These are phyloP conservation scores for Sporormia fimetaria DNA, from an alignment of 495 filamentous ascomycete genomes.

Conservation along the genomic window DNA sequence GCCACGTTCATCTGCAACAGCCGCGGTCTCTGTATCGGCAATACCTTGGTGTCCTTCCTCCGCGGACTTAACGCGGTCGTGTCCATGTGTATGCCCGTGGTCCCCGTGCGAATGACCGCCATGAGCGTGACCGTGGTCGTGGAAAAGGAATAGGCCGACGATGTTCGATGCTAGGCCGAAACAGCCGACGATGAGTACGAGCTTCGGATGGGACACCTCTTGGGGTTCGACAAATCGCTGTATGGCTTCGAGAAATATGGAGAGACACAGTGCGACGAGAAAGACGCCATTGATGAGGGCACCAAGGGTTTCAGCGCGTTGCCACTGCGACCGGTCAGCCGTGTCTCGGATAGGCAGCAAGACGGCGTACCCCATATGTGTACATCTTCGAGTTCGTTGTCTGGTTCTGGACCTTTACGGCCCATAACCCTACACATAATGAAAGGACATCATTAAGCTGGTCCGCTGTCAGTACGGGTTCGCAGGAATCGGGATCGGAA, in stretches of 20 bases:
- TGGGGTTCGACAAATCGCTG: conserved; percentile 83
- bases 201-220: conserved; percentile 64
- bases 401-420: conserved; percentile 70
- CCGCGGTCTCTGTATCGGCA: conserved; percentile 32
- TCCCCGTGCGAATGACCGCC: conserved; percentile 45
- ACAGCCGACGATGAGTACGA: conserved; percentile 81
- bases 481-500: too few species aligned
- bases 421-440: conserved; percentile 84
- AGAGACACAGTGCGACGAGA: conserved; percentile 84
- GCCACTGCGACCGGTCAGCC: conserved; percentile 48
- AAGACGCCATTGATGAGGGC: conserved; percentile 95
- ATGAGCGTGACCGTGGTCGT: conserved; percentile 86
- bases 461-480: not conserved
- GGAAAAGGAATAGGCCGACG: conserved; percentile 76
- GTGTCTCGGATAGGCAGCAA: conserved; percentile 10
- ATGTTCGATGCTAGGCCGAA: conserved; percentile 82
- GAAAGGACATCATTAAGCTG: conserved; percentile 96
- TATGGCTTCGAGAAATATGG: conserved; percentile 89
- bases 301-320: conserved; percentile 95
- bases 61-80: conserved; percentile 33
- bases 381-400: conserved; percentile 75
- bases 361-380: conserved; percentile 71
- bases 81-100: conserved; percentile 33
- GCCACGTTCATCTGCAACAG: conserved; percentile 37
- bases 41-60: conserved; percentile 41